phyloP scores from a whole-genome alignment of 1,284 basidiomycete species.

The Meira miltonrushii region DNA sequence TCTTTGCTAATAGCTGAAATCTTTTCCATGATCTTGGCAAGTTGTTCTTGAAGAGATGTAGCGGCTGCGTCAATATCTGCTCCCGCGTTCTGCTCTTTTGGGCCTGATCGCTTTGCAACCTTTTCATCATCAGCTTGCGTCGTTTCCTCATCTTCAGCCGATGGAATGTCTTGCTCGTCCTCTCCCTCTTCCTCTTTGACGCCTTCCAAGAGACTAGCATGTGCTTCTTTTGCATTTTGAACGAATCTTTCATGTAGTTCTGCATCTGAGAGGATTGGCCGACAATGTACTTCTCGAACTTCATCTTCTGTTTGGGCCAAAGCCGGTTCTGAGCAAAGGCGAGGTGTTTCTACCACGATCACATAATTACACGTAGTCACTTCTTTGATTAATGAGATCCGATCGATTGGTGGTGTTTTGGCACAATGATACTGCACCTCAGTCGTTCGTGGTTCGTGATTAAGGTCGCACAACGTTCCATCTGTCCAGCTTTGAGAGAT shows the following conservation, averaged over 20 bases:
- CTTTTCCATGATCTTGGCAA: too few relatives aligned
- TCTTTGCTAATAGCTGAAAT: too few relatives aligned
- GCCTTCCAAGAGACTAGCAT: background rate
- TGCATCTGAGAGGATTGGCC: background rate
- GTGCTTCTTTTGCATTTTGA: background rate
- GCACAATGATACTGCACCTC: conserved; percentile 44
- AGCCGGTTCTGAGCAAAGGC: background rate
- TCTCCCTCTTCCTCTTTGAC: background rate
- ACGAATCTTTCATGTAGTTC: background rate
- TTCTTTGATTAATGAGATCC: conserved; percentile 44
- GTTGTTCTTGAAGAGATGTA: too few relatives aligned
- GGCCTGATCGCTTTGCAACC: too few relatives aligned
- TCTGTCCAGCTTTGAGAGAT: conserved; percentile 40
- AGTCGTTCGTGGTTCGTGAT: conserved; percentile 30
- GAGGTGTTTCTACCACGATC: conserved; percentile 1
- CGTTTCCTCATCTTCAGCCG: background rate
- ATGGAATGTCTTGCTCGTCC: background rate
- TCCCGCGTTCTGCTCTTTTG: too few relatives aligned
- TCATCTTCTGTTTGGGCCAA: background rate
- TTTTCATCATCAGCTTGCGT: too few relatives aligned
- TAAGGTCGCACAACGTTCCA: conserved; percentile 42
- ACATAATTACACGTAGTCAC: conserved; percentile 44
- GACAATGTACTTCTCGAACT: conserved; percentile 1
- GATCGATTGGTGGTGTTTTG: conserved; percentile 20
- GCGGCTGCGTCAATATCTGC: too few relatives aligned